Percentiles rank a stretch among this genome's conserved stretches.
Conservation (phyloP, 2,329 filamentous ascomycete species). For the Escovopsis sp. region DNA sequence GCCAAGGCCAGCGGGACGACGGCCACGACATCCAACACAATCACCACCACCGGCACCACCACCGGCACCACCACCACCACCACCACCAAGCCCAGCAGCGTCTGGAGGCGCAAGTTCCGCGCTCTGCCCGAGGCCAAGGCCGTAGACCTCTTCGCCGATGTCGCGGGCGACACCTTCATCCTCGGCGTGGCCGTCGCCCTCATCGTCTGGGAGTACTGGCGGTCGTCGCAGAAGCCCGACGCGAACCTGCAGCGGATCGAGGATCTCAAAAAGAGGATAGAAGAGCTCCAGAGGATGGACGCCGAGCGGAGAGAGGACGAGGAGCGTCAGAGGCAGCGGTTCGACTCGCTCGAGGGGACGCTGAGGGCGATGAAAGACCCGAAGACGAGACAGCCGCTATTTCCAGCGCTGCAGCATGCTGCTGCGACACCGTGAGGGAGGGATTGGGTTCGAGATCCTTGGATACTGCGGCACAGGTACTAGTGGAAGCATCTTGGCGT, state of each 20-base stretch:
- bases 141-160: conserved; percentile 51
- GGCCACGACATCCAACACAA: too few species aligned
- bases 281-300: conserved; percentile 33
- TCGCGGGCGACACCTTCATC: conserved; percentile 48
- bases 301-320: conserved; percentile 31
- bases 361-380: conserved; percentile 36
- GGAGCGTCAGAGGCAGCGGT: conserved; percentile 30
- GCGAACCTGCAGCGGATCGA: conserved; percentile 36
- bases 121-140: conserved; percentile 49
- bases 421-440: neutral
- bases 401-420: conserved; percentile 24
- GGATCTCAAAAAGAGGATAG: conserved; percentile 31
- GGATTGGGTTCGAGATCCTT: too few species aligned
- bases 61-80: too few species aligned
- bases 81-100: conserved; percentile 17
- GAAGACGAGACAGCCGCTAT: conserved; percentile 39
- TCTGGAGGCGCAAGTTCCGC: conserved; percentile 48
- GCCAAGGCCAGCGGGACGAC: conserved; percentile 20
- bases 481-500: too few species aligned
- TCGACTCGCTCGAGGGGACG: conserved; percentile 38
- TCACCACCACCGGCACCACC: too few species aligned
- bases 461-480: too few species aligned
- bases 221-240: conserved; percentile 44
- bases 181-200: conserved; percentile 40
- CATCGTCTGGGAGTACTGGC: conserved; percentile 47